These are phyloP conservation scores for Fusarium duplospermum DNA, from an alignment of 2,329 filamentous ascomycete species.

Conservation along the genomic window DNA sequence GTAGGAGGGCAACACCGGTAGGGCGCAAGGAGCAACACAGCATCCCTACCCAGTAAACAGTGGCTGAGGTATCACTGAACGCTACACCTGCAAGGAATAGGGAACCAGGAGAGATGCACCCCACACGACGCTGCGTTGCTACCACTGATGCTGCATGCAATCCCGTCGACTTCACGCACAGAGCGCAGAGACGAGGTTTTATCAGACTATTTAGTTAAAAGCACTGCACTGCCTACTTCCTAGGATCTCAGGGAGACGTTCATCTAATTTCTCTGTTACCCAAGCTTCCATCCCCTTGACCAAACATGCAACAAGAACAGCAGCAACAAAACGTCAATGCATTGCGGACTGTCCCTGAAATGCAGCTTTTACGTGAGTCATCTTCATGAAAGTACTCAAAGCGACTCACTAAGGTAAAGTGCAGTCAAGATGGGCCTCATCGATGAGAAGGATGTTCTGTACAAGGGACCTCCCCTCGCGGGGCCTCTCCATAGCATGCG, in stretches of 20 bases:
- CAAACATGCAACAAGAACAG: not conserved
- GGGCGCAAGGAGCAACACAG: too few relatives aligned
- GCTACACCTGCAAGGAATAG: not conserved
- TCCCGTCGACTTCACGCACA: not conserved
- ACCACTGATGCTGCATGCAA: not conserved
- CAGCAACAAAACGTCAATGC: not conserved
- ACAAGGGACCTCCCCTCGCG: not conserved
- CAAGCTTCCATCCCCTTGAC: not conserved
- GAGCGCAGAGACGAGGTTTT: not conserved
- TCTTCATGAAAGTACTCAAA: not conserved
- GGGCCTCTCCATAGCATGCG: not conserved
- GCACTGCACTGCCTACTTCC: not conserved
- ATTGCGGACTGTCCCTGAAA: not conserved
- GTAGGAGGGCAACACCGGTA: not conserved
- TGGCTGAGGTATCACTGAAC: too few relatives aligned
- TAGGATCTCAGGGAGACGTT: not conserved
- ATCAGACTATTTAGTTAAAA: not conserved
- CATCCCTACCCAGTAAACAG: not conserved
- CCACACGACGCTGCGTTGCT: not conserved
- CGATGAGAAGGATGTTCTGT: not conserved
- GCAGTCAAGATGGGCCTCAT: not conserved
- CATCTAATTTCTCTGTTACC: not conserved
- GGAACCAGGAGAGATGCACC: not conserved
- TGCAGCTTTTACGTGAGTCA: not conserved
- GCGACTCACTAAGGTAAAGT: not conserved